These are phyloP conservation scores for Furcasterigmium sp. DNA, from an alignment of 2,329 filamentous ascomycete genomes.

Conservation along the genomic window DNA sequence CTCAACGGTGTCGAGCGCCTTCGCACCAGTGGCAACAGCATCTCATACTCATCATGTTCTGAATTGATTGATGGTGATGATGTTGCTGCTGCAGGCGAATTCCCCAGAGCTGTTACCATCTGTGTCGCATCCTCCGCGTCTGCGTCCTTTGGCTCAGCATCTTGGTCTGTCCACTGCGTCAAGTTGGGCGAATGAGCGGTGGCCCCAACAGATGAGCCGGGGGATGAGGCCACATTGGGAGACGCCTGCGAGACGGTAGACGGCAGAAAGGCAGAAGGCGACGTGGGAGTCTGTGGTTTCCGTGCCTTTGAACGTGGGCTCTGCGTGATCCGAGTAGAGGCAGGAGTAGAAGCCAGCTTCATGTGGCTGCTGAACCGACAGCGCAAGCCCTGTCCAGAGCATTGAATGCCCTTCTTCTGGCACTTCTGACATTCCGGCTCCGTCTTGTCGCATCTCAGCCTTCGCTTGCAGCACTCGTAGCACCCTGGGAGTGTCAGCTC, in stretches of 20 bases:
- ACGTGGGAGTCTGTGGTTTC: background rate
- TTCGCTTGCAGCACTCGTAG: constrained; percentile 29
- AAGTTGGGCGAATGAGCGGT: too few species aligned
- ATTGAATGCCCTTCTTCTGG: constrained; percentile 28
- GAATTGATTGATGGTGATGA: background rate
- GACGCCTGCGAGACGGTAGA: background rate
- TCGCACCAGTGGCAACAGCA: background rate
- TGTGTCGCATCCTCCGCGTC: too few species aligned
- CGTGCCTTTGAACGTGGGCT: constrained; percentile 8
- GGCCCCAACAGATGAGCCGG: too few species aligned
- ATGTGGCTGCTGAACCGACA: constrained; percentile 29
- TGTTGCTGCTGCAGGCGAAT: too few species aligned
- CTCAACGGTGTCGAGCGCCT: constrained; percentile 7
- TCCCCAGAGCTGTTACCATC: too few species aligned
- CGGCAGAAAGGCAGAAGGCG: background rate
- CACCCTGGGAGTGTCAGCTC: constrained; percentile 27
- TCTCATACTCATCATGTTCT: background rate
- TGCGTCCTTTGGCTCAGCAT: too few species aligned
- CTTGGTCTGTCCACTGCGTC: too few species aligned
- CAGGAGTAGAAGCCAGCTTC: constrained; percentile 1
- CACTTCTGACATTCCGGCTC: constrained; percentile 33
- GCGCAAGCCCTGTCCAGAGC: constrained; percentile 29
- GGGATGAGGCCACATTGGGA: background rate
- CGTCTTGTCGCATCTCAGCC: constrained; percentile 32
- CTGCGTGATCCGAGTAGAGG: background rate